phyloP scores from a whole-genome alignment of 2,329 filamentous ascomycete species.

The Talaromyces atroroseus region DNA sequence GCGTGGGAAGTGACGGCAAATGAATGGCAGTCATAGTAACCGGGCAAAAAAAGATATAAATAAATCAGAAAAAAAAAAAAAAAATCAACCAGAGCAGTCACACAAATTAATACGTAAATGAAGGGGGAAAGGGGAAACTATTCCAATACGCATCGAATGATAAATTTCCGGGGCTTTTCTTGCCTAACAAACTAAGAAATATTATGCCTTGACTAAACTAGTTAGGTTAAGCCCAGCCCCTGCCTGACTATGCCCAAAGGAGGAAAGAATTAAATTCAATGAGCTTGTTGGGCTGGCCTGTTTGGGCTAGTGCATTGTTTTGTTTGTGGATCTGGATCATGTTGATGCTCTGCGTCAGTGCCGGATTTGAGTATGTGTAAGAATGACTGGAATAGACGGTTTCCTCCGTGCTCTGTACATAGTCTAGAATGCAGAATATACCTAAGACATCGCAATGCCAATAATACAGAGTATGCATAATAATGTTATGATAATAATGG shows the following conservation, averaged over 20 bases:
- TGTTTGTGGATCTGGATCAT: neutral
- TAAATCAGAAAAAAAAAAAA: neutral
- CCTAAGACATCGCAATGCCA: too few relatives aligned
- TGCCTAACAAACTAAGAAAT: neutral
- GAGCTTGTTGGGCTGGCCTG: neutral
- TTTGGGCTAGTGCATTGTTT: neutral
- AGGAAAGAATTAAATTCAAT: neutral
- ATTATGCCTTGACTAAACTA: neutral
- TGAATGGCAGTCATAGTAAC: neutral
- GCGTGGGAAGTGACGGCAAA: neutral
- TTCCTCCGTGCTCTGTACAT: neutral
- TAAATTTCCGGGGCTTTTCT: neutral
- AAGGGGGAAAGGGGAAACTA: neutral
- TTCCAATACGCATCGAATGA: neutral
- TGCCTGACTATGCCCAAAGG: neutral
- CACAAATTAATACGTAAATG: slow-evolving; percentile 6
- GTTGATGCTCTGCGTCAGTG: too few relatives aligned
- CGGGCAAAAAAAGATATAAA: neutral
- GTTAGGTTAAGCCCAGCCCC: neutral
- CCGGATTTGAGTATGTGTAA: too few relatives aligned
- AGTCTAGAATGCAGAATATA: too few relatives aligned
- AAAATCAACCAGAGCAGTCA: slow-evolving; percentile 7
- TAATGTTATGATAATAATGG: neutral
- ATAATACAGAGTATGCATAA: too few relatives aligned
- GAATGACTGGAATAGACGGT: too few relatives aligned